Conservation (phyloP, 495 filamentous ascomycete genomes). For the Daldinia decipiens region DNA sequence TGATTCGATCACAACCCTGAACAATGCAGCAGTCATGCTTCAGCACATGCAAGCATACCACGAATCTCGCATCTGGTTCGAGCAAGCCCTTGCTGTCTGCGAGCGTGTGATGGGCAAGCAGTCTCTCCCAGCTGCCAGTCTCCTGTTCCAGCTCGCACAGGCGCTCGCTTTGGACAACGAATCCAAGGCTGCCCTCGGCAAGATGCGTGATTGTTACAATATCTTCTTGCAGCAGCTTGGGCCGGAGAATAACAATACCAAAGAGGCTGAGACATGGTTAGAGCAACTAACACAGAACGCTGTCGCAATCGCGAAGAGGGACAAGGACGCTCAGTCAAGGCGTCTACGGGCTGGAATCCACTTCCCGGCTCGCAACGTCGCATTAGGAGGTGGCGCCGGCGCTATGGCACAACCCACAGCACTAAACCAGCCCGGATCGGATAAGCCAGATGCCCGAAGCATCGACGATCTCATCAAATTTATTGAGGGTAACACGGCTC, state of each 20-base stretch:
- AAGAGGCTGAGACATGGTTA: conserved; percentile 94
- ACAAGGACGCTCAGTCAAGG: conserved; percentile 82
- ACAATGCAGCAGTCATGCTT: conserved; percentile 98
- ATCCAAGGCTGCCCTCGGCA: conserved; percentile 84
- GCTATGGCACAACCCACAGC: conserved; percentile 41
- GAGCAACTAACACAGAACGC: conserved; percentile 95
- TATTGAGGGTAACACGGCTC: conserved; percentile 77
- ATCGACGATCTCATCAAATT: conserved; percentile 89
- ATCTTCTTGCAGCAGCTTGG: conserved; percentile 91
- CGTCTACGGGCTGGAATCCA: conserved; percentile 65
- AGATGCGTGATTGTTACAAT: conserved; percentile 95
- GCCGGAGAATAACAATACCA: conserved; percentile 90
- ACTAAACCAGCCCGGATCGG: conserved; percentile 30
- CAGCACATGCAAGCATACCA: conserved; percentile 91
- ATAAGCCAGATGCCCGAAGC: conserved; percentile 72
- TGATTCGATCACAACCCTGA: conserved; percentile 97
- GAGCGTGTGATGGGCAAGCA: conserved; percentile 86
- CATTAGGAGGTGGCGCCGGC: conserved; percentile 51
- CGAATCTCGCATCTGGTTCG: conserved; percentile 95
- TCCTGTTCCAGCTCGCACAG: conserved; percentile 96
- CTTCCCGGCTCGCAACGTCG: conserved; percentile 60
- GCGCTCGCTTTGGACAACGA: conserved; percentile 93
- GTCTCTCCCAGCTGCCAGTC: conserved; percentile 91
- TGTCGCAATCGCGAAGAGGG: conserved; percentile 90
- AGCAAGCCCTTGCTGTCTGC: conserved; percentile 86